These are phyloP conservation scores for Nadsonia fulvescens DNA, from an alignment of 805 yeast genomes.

Conservation along the genomic window DNA sequence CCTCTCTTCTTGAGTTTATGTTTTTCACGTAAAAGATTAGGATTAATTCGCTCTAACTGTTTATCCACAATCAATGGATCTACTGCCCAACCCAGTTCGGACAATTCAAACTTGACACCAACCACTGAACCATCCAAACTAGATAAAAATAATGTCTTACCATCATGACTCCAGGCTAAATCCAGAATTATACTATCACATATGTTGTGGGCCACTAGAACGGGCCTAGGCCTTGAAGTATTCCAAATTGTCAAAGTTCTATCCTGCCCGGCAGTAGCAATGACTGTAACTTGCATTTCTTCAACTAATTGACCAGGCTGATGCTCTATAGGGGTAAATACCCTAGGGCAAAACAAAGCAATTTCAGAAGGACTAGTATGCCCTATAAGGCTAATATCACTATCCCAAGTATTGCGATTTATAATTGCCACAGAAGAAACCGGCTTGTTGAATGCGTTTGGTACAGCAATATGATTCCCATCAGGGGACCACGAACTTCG, in stretches of 20 bases:
- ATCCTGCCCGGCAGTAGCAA: conserved; percentile 97
- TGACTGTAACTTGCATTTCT: conserved; percentile 41
- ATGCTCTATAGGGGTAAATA: conserved; percentile 17
- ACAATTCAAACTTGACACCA: conserved; percentile 39
- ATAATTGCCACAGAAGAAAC: conserved; percentile 42
- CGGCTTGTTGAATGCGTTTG: conserved; percentile 53
- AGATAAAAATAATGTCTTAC: conserved; percentile 50
- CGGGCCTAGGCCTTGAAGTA: conserved; percentile 56
- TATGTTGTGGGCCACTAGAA: conserved; percentile 63
- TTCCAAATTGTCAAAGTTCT: conserved; percentile 78
- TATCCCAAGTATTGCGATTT: conserved; percentile 47
- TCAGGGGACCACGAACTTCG: conserved; percentile 59
- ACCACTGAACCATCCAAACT: conserved; percentile 76
- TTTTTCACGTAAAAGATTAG: too few species aligned
- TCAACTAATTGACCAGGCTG: too few species aligned
- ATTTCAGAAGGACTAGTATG: conserved; percentile 56
- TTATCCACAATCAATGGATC: too few species aligned
- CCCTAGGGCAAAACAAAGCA: conserved; percentile 32
- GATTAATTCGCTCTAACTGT: too few species aligned
- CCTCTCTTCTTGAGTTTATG: too few species aligned
- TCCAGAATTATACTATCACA: conserved; percentile 71
- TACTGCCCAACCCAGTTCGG: conserved; percentile 27
- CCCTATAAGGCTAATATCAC: conserved; percentile 47
- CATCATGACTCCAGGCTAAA: conserved; percentile 75
- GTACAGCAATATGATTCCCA: conserved; percentile 53